Evolutionary conservation across 1,284 basidiomycete genomes (phyloP).

Genomic region (Schizophyllum commune): DNA sequence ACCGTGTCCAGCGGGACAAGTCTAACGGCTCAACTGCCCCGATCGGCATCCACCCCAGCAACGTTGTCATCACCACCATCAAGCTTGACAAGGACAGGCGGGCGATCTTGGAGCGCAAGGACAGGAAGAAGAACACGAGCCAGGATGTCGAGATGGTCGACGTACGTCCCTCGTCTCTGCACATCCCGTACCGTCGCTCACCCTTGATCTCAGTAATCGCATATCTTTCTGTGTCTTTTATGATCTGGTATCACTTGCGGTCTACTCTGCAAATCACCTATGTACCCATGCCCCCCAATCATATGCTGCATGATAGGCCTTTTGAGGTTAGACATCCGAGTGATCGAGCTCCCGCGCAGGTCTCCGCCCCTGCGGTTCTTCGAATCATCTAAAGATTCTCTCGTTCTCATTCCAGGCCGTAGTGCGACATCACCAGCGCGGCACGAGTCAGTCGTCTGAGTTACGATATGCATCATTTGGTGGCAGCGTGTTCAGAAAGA

Average conservation of each 20-base stretch:
- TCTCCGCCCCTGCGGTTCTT: background rate
- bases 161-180: slow-evolving; percentile 36
- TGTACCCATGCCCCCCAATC: slow-evolving; percentile 40
- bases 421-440: too few relatives aligned
- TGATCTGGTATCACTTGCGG: slow-evolving; percentile 13
- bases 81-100: slow-evolving; percentile 87
- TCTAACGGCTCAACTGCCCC: slow-evolving; percentile 92
- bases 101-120: slow-evolving; percentile 77
- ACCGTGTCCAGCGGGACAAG: slow-evolving; percentile 97
- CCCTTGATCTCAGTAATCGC: slow-evolving; percentile 24
- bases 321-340: too few relatives aligned
- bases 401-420: background rate
- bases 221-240: background rate
- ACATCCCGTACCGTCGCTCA: background rate
- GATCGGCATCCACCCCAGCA: slow-evolving; percentile 95
- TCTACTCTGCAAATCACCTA: slow-evolving; percentile 35
- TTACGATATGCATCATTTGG: too few relatives aligned
- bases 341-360: too few relatives aligned
- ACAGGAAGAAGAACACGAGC: slow-evolving; percentile 54
- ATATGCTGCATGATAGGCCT: slow-evolving; percentile 39
- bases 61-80: slow-evolving; percentile 90
- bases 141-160: slow-evolving; percentile 73
- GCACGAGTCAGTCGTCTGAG: too few relatives aligned
- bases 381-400: background rate
- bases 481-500: background rate